phyloP scores from a whole-genome alignment of 768 basidiomycete species.

The Boletus sensibilis region DNA sequence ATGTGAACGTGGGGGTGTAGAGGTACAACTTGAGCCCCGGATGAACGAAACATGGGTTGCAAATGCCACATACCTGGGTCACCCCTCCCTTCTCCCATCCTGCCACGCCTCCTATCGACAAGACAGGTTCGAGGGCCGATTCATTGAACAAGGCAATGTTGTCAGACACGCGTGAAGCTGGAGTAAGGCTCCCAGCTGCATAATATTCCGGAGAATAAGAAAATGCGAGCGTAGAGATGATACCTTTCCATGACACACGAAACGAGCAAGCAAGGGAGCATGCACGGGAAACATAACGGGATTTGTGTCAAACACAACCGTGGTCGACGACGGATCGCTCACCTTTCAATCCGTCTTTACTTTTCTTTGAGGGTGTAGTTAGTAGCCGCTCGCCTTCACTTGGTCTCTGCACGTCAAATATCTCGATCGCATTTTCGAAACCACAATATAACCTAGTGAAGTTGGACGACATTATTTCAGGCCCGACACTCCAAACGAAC shows the following conservation, averaged over 20 bases:
- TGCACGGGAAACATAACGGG: not conserved
- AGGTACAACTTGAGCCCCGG: not conserved
- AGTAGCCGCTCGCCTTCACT: slow-evolving; percentile 70
- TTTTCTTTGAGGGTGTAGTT: slow-evolving; percentile 73
- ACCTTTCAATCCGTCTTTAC: slow-evolving; percentile 88
- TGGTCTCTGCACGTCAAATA: slow-evolving; percentile 74
- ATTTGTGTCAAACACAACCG: not conserved
- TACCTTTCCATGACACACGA: slow-evolving; percentile 49
- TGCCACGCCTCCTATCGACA: slow-evolving; percentile 60
- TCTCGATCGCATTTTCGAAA: slow-evolving; percentile 80
- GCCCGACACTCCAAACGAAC: not conserved
- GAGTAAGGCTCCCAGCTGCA: slow-evolving; percentile 75
- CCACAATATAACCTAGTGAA: slow-evolving; percentile 72
- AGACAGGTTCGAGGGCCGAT: slow-evolving; percentile 51
- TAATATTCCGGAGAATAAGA: slow-evolving; percentile 63
- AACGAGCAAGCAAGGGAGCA: not conserved
- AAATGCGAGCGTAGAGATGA: slow-evolving; percentile 83
- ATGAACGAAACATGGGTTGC: not conserved
- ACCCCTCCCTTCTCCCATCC: slow-evolving; percentile 36
- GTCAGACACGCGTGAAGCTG: slow-evolving; percentile 40
- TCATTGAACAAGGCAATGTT: slow-evolving; percentile 73
- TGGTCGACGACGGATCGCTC: not conserved
- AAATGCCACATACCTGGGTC: slow-evolving; percentile 45
- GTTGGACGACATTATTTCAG: not conserved
- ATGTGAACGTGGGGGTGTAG: not conserved